These are phyloP conservation scores for Coniochaeta hoffmannii DNA, from an alignment of 2,329 filamentous ascomycete species.

Conservation along the genomic window DNA sequence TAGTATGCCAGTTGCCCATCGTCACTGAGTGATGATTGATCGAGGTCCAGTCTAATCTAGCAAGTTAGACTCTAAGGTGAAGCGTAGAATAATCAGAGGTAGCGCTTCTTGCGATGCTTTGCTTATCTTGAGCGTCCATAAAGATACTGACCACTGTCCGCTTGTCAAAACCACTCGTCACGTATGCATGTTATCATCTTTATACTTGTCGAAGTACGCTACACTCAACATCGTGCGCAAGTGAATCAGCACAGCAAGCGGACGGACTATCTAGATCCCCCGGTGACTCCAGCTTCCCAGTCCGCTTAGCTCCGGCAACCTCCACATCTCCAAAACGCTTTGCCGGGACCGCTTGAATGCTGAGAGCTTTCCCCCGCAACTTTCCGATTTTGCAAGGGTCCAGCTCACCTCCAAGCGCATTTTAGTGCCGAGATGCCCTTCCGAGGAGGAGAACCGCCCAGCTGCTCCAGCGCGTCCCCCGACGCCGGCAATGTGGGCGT, in stretches of 20 bases:
- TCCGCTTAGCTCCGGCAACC: background rate
- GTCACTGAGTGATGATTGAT: too few species aligned
- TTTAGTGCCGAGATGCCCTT: background rate
- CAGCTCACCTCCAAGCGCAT: background rate
- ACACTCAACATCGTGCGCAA: too few species aligned
- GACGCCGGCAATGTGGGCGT: background rate
- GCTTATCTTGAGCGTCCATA: too few species aligned
- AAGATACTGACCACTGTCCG: too few species aligned
- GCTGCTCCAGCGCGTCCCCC: background rate
- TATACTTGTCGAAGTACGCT: background rate
- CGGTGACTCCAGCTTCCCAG: background rate
- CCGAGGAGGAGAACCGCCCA: background rate
- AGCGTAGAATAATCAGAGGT: too few species aligned
- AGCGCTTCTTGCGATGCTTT: too few species aligned
- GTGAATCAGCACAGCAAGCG: background rate
- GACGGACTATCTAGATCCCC: slow-evolving; percentile 2
- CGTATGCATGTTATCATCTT: too few species aligned
- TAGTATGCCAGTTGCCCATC: too few species aligned
- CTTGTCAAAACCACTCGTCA: too few species aligned
- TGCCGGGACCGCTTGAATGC: background rate
- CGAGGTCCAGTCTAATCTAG: too few species aligned
- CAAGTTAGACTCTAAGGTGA: too few species aligned
- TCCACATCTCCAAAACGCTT: background rate
- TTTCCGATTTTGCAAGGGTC: background rate
- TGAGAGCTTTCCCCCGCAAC: background rate